phyloP scores from a whole-genome alignment of 2,329 filamentous ascomycete species.

The Cladosporium sp. region DNA sequence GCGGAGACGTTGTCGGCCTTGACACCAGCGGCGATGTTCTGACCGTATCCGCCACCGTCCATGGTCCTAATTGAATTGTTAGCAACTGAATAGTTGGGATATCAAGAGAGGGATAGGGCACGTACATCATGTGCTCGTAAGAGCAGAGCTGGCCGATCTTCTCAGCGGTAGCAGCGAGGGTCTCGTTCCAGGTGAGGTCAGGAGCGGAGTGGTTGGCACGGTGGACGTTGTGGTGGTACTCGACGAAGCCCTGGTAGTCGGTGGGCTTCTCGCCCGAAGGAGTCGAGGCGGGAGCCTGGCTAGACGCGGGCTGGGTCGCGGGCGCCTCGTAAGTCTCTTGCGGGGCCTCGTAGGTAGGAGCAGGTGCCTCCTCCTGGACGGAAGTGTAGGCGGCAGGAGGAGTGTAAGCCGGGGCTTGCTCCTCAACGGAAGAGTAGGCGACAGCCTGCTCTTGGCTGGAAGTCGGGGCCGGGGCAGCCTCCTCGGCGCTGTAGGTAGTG shows the following conservation, averaged over 20 bases:
- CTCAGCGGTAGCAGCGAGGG: slow-evolving; percentile 64
- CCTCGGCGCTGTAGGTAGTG: slow-evolving; percentile 9
- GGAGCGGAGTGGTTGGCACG: slow-evolving; percentile 76
- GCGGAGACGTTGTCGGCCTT: slow-evolving; percentile 59
- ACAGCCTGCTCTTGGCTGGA: slow-evolving; percentile 14
- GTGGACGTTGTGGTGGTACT: slow-evolving; percentile 82
- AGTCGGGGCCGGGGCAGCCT: slow-evolving; percentile 21
- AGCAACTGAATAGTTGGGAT: slow-evolving; percentile 28
- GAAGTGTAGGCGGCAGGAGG: neutral
- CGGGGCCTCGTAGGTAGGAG: slow-evolving; percentile 14
- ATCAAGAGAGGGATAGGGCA: slow-evolving; percentile 21
- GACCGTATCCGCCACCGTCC: slow-evolving; percentile 71
- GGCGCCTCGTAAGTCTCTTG: slow-evolving; percentile 15
- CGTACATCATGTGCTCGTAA: slow-evolving; percentile 76
- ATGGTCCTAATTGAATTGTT: slow-evolving; percentile 47
- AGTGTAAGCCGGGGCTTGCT: slow-evolving; percentile 21
- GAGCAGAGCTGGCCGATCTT: slow-evolving; percentile 66
- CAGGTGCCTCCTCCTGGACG: slow-evolving; percentile 9
- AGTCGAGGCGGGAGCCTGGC: slow-evolving; percentile 16
- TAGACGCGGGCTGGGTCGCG: slow-evolving; percentile 11
- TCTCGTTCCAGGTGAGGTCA: slow-evolving; percentile 64
- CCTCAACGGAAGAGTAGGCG: slow-evolving; percentile 22
- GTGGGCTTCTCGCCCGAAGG: slow-evolving; percentile 22
- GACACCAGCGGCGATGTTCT: slow-evolving; percentile 81
- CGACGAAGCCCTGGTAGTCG: slow-evolving; percentile 43